Evolutionary conservation across 345 rosid species (phyloP), one percentile per base, ranked within the genome.

Genomic region (Noccaea bulbosa): DNA sequence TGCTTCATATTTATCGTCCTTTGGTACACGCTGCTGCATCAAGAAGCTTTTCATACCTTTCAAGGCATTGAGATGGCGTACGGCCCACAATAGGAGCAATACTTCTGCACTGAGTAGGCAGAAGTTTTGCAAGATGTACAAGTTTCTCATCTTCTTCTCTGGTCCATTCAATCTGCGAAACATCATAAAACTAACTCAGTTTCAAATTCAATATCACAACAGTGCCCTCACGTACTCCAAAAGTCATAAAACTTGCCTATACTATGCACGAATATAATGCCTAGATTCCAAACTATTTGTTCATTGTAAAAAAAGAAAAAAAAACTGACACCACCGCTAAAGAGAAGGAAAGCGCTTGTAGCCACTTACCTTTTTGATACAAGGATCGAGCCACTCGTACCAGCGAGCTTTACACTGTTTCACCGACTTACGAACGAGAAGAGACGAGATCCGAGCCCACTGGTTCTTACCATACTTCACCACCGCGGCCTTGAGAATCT

Each of bases 321-420:
- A 17, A 57, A 5, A 0, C 20, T 10, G 50, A 34, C 43, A 45
- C 15, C 1, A 44, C 5, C 55, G 67, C 52, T 51, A 7, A 17
- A 3, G 33, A 66, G 32, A 30, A 47, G 62, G 50, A 32, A 24
- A 72, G 15, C 43, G 61, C 38, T 14, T 5, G 44, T 10, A 41
- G 1, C 6, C 12, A 59, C 46, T 8, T 43, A 87, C 99, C 91
- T 95, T 95, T 77, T 92, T 95, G 72, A 95, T 92, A 37, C 98
- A 95, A 16, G 98, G 99, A 69, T 95, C 99, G 61, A 92, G 98
- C 99, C 99, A 95, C 83, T 95, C 99, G 62, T 92, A 92, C 99
- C 98, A 95, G 34, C 99, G 96, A 79, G 99, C 98, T 71, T 95
- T 92, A 75, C 99, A 92, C 85, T 95, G 98, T 84, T 95, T 95